These are phyloP conservation scores for Xylaria sp. DNA, from an alignment of 2,329 filamentous ascomycete genomes.

Conservation along the genomic window DNA sequence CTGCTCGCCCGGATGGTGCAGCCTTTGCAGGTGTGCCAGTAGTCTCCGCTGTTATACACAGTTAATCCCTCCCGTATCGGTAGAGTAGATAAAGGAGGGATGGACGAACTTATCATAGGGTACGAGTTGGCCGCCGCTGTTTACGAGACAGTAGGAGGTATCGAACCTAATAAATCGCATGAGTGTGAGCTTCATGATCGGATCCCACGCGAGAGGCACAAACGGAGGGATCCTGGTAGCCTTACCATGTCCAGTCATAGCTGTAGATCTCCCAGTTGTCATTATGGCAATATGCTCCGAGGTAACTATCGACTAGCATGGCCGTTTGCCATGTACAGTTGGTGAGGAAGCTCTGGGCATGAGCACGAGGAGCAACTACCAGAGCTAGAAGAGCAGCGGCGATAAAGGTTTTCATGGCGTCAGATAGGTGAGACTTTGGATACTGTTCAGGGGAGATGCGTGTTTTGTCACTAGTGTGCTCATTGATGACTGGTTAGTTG, in stretches of 20 bases:
- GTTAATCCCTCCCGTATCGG: slow-evolving; percentile 6
- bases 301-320: slow-evolving; percentile 48
- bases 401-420: slow-evolving; percentile 27
- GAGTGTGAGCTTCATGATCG: slow-evolving; percentile 17
- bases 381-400: slow-evolving; percentile 31
- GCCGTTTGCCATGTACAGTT: slow-evolving; percentile 54
- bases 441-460: neutral
- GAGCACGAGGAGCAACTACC: slow-evolving; percentile 47
- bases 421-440: neutral
- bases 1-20: slow-evolving; percentile 45
- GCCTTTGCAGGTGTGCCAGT: slow-evolving; percentile 46
- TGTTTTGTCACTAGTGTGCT: neutral
- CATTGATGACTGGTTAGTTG: neutral
- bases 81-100: neutral
- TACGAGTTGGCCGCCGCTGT: slow-evolving; percentile 47
- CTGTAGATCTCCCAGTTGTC: slow-evolving; percentile 50
- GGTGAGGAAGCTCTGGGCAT: slow-evolving; percentile 48
- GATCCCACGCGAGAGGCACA: neutral
- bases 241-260: slow-evolving; percentile 57
- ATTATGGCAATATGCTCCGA: slow-evolving; percentile 57
- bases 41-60: slow-evolving; percentile 45
- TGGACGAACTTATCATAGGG: slow-evolving; percentile 42
- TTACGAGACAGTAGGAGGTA: slow-evolving; percentile 49
- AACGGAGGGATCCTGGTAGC: neutral
- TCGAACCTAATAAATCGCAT: slow-evolving; percentile 50